Evolutionary conservation across 2,329 filamentous ascomycete genomes (phyloP), one percentile per base, ranked within the genome.

Genomic region (Aspergillus hiratsukae): DNA sequence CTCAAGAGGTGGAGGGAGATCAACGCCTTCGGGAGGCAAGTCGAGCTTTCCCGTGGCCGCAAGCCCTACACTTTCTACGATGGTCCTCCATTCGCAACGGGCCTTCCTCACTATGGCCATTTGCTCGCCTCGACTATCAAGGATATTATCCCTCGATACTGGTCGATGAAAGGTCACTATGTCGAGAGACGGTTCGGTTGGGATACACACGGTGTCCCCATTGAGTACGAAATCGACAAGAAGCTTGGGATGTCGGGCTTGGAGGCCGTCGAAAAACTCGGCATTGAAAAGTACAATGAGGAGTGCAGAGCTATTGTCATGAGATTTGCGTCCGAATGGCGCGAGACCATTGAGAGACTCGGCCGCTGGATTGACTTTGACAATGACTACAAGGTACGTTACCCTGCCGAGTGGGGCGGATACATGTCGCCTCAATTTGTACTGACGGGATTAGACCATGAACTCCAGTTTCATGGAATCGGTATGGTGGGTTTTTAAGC

Each of bases 291-390:
- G 68, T 97, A 97, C 79, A 97, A 97, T 72, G 87, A 84, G 60
- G 90, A 96, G 77, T 97, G 93, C 74, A 84, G 88, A 59, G 86
- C 90, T 60, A 96, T 97, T 72, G 93, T 97, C 64, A 96, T 97
- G 90, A 85, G 89, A 67, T 97, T 89, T 72, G 86, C 91, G 10
- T 75, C 81, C 17, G 93, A 97, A 73, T 97, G 93, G 93, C 85
- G 91, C 67, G 78, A 86, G 61, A 96, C 91, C 27, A 89, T 97
- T 66, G 91, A 96, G 69, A 82, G 93, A 59, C 77, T 97, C 43
- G 93, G 93, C 55, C 87, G 93, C 56, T 97, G 93, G 93, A 94
- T 97, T 67, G 93, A 97, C 75, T 97, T 97, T 66, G 93, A 97
- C 75, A 94, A 96, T 66, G 91, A 97, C 73, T 97, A 96, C 80